Conservation (phyloP, 139 green algal genomes). For the Gonium pectorale region DNA sequence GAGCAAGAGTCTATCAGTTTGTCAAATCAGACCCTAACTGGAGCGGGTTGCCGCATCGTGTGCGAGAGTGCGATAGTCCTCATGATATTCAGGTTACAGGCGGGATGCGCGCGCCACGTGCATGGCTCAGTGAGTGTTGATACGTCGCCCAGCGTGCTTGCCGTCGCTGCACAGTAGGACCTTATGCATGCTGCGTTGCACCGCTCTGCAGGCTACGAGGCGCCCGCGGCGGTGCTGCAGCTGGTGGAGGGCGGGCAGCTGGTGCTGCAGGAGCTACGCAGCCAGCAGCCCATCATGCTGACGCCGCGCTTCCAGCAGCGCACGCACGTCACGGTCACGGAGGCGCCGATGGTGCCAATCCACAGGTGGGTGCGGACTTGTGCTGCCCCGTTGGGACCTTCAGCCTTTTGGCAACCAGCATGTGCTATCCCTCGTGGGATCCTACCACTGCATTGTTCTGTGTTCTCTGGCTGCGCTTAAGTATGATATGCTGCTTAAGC, state of each 20-base stretch:
- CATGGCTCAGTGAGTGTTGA: too few species aligned
- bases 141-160: too few species aligned
- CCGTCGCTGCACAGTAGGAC: too few species aligned
- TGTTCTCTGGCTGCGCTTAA: too few species aligned
- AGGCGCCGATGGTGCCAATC: constrained; percentile 23
- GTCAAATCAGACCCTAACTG: background rate
- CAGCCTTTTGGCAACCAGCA: background rate
- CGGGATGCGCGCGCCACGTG: too few species aligned
- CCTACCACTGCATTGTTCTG: too few species aligned
- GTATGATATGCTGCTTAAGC: too few species aligned
- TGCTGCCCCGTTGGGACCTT: background rate
- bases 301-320: constrained; percentile 33
- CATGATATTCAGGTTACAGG: too few species aligned
- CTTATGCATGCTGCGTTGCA: too few species aligned
- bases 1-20: background rate
- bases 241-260: constrained; percentile 83
- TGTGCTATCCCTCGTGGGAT: too few species aligned
- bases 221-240: constrained; percentile 68
- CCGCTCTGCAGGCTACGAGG: constrained; percentile 59
- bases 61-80: too few species aligned
- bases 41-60: too few species aligned
- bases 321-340: background rate
- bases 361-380: constrained; percentile 8
- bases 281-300: background rate
- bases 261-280: constrained; percentile 71